These are phyloP conservation scores for Penicillium flavigenum DNA, from an alignment of 495 filamentous ascomycete genomes.

Conservation along the genomic window DNA sequence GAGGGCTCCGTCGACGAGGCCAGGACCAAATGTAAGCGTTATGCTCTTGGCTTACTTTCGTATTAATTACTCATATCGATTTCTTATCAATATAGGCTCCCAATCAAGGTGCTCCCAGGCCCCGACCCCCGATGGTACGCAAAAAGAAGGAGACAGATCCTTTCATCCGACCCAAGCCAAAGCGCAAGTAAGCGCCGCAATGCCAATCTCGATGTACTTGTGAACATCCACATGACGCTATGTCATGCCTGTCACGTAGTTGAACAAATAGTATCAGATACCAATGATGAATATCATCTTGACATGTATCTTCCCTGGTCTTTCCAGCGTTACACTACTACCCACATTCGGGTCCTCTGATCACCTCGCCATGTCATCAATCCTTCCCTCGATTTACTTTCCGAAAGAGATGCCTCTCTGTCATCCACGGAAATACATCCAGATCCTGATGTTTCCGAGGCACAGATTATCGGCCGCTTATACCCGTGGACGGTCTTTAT, in stretches of 20 bases:
- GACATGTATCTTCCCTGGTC: neutral
- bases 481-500: neutral
- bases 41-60: neutral
- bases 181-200: slow-evolving; percentile 23
- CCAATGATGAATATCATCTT: neutral
- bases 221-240: neutral
- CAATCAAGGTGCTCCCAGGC: slow-evolving; percentile 15
- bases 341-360: neutral
- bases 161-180: slow-evolving; percentile 53
- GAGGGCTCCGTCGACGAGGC: slow-evolving; percentile 15
- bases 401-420: neutral
- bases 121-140: slow-evolving; percentile 40
- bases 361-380: neutral
- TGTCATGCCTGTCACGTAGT: neutral
- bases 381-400: neutral
- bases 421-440: neutral
- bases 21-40: slow-evolving; percentile 27
- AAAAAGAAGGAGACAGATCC: slow-evolving; percentile 52
- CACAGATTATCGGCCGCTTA: neutral
- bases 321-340: neutral
- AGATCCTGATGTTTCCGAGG: neutral
- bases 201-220: neutral
- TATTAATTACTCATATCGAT: slow-evolving; percentile 15
- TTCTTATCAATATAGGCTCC: slow-evolving; percentile 14
- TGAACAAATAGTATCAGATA: neutral